phyloP scores from a whole-genome alignment of 768 basidiomycete genomes.

The Fistulinella prunicolor region DNA sequence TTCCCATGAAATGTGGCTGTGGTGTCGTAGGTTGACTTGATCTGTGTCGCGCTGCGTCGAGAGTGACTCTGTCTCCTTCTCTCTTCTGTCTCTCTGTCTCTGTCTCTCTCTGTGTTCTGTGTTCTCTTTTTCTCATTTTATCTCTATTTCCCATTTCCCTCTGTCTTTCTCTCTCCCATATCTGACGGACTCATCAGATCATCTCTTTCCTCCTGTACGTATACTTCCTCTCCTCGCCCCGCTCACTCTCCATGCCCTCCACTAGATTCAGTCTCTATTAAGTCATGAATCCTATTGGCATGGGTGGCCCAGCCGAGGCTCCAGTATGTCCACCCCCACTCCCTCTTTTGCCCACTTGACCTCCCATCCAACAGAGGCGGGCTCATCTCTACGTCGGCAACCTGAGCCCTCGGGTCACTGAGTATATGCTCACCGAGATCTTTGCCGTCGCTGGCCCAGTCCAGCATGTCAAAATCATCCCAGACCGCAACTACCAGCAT shows the following conservation, averaged over 20 bases:
- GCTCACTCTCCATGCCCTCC: slow-evolving; percentile 11
- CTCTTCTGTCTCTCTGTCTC: slow-evolving; percentile 9
- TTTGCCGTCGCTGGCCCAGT: slow-evolving; percentile 96
- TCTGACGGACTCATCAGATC: slow-evolving; percentile 37
- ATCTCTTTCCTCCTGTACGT: slow-evolving; percentile 37
- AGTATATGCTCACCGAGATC: slow-evolving; percentile 98
- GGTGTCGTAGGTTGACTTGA: slow-evolving; percentile 19
- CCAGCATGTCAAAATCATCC: slow-evolving; percentile 99
- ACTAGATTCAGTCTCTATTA: slow-evolving; percentile 38
- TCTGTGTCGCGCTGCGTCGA: slow-evolving; percentile 23
- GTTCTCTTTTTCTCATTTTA: slow-evolving; percentile 32
- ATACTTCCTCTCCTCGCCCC: slow-evolving; percentile 8
- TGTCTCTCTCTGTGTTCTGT: slow-evolving; percentile 23
- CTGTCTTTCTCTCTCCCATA: slow-evolving; percentile 35
- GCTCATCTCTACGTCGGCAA: slow-evolving; percentile 99
- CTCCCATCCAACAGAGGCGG: slow-evolving; percentile 54
- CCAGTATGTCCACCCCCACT: slow-evolving; percentile 50
- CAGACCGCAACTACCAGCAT: slow-evolving; percentile 98
- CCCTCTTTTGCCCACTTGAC: neutral
- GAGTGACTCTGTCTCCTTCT: slow-evolving; percentile 13
- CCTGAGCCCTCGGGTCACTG: slow-evolving; percentile 94
- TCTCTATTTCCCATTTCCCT: slow-evolving; percentile 34
- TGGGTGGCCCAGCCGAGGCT: slow-evolving; percentile 69
- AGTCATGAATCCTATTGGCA: slow-evolving; percentile 74
- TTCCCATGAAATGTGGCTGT: slow-evolving; percentile 30